Base-by-base conservation (phyloP, 352 stramenopile species). In the Peronospora destructor region DNA sequence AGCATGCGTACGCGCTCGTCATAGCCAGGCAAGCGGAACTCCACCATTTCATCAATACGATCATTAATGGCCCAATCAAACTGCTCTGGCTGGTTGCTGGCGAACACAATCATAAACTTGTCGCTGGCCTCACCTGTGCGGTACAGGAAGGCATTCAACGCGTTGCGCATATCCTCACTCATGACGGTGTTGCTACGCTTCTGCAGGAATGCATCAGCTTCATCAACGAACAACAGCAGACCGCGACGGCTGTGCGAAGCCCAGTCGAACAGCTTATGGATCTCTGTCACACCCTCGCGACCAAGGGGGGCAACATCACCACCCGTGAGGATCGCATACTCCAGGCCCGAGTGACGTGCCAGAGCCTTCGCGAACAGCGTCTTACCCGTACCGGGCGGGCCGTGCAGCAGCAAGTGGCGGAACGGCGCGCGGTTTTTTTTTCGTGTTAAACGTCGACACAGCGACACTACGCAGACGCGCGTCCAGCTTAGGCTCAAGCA, bases 71-170 rank as follows among this genome's bases (percentile, higher is more conserved):
- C 97, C 75, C 87, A 96, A 66, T 99, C 97, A 59, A 99, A 98
- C 68, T 99, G 91, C 59, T 97, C 87, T 25, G 97, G 96, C 73
- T 98, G 91, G 78, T 99, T 99, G 65, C 91, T 98, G 9, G 97
- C 97, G 63, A 98, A 98, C 40, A 99, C 96, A 61, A 99, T 97
- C 96, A 99, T 99, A 68, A 99, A 99, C 66, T 99, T 96, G 70
- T 99, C 91, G 59, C 91, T 98, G 44, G 96, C 91, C 38, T 95
- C 89, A 29, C 95, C 96, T 19, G 96, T 99, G 56, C 95, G 91
- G 77, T 98, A 99, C 47, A 99, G 75, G 71, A 99, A 98, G 38
- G 97, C 97, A 65, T 99, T 99, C 19, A 99, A 81, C 29, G 97
- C 96, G 71, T 99, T 99, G 28, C 96, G 91, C 81, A 98, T 95